Conservation (phyloP, 2,329 filamentous ascomycete genomes). For the Fusarium agapanthi region DNA sequence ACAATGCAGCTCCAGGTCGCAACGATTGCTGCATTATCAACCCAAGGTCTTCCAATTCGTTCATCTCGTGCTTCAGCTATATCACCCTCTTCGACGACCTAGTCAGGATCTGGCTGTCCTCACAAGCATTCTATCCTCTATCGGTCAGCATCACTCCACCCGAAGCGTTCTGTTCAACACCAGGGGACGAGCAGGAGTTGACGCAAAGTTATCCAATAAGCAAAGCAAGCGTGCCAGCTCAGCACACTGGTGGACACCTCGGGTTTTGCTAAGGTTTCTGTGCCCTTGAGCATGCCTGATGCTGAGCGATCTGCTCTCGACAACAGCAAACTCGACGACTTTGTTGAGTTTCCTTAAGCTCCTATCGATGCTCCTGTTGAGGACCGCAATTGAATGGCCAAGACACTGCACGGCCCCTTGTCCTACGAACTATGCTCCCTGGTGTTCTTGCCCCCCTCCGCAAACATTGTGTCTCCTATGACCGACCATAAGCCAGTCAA, state of each 20-base stretch:
- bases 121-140: not conserved
- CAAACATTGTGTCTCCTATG: no score
- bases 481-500: no score
- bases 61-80: not conserved
- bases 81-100: not conserved
- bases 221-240: no score
- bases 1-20: rapidly evolving
- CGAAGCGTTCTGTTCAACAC: rapidly evolving
- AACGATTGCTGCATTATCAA: not conserved
- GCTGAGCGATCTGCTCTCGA: no score
- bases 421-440: no score
- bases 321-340: no score
- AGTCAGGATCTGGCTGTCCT: not conserved
- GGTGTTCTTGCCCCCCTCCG: rapidly evolving
- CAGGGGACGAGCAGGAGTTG: not conserved
- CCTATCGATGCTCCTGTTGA: rapidly evolving
- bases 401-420: no score
- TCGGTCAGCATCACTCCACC: not conserved
- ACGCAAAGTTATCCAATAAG: no score
- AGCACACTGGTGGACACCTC: rapidly evolving
- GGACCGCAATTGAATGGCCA: no score
- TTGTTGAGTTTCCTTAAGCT: no score
- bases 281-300: rapidly evolving
- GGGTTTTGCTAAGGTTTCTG: rapidly evolving
- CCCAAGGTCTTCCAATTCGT: not conserved